Conservation (phyloP, 495 filamentous ascomycete genomes). For the Neurospora sp. region DNA sequence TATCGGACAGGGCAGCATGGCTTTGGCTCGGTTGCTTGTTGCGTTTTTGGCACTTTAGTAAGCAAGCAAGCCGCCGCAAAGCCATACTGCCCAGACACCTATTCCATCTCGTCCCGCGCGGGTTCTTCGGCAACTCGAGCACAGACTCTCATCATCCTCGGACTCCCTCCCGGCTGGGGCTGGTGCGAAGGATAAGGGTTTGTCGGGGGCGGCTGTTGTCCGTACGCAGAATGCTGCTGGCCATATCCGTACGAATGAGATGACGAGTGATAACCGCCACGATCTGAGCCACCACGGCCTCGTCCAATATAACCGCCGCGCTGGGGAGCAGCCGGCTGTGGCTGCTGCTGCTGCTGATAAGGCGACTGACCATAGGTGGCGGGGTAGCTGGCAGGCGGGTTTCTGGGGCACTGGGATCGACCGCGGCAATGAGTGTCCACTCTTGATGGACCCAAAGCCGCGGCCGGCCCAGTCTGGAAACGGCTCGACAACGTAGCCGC, state of each 20-base stretch:
- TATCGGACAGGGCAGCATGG: background rate
- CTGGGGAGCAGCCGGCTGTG: constrained; percentile 10
- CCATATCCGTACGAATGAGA: constrained; percentile 15
- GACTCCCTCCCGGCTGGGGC: constrained; percentile 3
- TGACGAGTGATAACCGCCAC: constrained; percentile 24
- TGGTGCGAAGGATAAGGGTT: constrained; percentile 10
- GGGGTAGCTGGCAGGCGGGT: constrained; percentile 16
- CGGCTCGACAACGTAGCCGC: background rate
- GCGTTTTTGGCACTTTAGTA: constrained; percentile 46
- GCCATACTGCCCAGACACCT: background rate
- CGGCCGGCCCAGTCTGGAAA: background rate
- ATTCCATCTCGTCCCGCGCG: background rate
- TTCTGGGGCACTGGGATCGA: background rate
- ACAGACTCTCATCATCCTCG: background rate
- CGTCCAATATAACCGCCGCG: constrained; percentile 25
- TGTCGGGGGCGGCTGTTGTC: constrained; percentile 15
- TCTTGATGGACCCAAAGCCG: background rate
- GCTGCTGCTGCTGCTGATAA: constrained; percentile 11
- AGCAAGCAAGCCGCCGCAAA: constrained; percentile 49
- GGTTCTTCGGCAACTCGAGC: background rate
- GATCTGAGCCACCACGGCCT: constrained; percentile 24
- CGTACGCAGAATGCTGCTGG: constrained; percentile 14
- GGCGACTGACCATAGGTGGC: constrained; percentile 24
- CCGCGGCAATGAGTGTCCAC: background rate
- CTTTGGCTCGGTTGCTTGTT: constrained; percentile 11